Base-by-base conservation (phyloP, 192 early-diverging fungal species). In the Podila minutissima region DNA sequence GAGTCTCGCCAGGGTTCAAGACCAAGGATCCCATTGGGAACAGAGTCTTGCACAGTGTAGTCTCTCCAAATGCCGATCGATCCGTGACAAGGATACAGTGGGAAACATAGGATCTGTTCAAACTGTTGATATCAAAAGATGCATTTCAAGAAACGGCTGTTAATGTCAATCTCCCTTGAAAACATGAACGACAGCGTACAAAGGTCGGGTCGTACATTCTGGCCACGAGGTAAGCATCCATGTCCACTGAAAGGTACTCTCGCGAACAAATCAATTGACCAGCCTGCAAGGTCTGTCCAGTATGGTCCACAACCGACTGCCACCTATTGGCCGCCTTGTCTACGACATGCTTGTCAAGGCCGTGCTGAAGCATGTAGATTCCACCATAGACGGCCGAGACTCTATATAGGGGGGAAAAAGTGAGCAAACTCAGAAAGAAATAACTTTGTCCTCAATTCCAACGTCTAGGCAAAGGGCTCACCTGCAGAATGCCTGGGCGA, bases 361-460 rank as follows among this genome's bases (percentile, higher is more conserved):
- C 69, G 59, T 91, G 88, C 41, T 88, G 84, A 28, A 98, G 83
- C 68, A 98, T 93, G 69, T 97, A 98, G 13, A 90, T 92, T 20
- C 97, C 96, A 31, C 96, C 96, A 74, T 94, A 90, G 1, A 99
- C 97, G 9, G 97, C 97, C 49, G 92, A 94, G 6, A 93, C 77
- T 72, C 94, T 95, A 15, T 31, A 24, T n/a, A n/a, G n/a, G n/a
- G n/a, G n/a, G 19, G 22, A 31, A 28, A 13, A 11, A 26, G 2
- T 33, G 22, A 31, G 33, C 48, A 41, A 57, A 24, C 5, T 46
- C 41, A 46, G 0, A 11, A 46, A 46, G 15, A 46, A 46, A 46
- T 46, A 46, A 11, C 41, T 15, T 17, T 17, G 15, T 46, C 41
- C 41, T 17, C 41, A 15, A 46, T 46, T 17, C 41, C 41, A 46